Evolutionary conservation across 2,329 filamentous ascomycete genomes (phyloP).

Genomic region (Fusarium lyarnte): DNA sequence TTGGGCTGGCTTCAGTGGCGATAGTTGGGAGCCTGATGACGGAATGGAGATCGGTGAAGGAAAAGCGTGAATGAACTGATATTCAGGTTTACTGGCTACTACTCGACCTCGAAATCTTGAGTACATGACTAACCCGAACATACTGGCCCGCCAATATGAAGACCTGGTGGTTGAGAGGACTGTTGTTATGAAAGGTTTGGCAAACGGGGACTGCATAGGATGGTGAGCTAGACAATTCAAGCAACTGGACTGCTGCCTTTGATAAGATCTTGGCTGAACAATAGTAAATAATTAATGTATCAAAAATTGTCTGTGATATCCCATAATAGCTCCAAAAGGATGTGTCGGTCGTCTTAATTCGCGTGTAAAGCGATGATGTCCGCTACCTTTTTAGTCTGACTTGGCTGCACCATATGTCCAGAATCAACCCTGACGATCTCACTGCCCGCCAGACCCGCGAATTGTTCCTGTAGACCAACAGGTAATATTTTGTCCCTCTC

Average conservation of each 20-base stretch:
- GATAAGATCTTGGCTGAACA: fast-evolving
- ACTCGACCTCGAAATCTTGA: fast-evolving
- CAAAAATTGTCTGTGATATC: fast-evolving
- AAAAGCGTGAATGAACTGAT: background rate
- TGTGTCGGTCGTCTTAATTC: fast-evolving
- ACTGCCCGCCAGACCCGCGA: background rate
- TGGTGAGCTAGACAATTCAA: background rate
- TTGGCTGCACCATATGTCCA: background rate
- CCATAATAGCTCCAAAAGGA: fast-evolving
- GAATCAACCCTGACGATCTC: background rate
- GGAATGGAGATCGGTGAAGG: slow-evolving; percentile 22
- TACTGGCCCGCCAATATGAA: background rate
- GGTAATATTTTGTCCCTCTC: background rate
- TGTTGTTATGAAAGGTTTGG: background rate
- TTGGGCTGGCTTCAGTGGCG: slow-evolving; percentile 6
- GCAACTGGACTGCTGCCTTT: fast-evolving
- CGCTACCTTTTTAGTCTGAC: background rate
- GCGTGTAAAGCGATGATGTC: background rate
- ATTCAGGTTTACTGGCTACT: fast-evolving
- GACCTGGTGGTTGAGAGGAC: background rate
- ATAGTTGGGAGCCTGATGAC: slow-evolving; percentile 18
- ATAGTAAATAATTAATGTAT: fast-evolving
- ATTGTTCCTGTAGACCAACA: background rate
- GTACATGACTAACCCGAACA: fast-evolving
- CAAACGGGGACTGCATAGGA: background rate